Percentiles rank a stretch among this genome's conserved stretches.
Conservation (phyloP, 345 rosid species). For the Lagerstroemia speciosa region DNA sequence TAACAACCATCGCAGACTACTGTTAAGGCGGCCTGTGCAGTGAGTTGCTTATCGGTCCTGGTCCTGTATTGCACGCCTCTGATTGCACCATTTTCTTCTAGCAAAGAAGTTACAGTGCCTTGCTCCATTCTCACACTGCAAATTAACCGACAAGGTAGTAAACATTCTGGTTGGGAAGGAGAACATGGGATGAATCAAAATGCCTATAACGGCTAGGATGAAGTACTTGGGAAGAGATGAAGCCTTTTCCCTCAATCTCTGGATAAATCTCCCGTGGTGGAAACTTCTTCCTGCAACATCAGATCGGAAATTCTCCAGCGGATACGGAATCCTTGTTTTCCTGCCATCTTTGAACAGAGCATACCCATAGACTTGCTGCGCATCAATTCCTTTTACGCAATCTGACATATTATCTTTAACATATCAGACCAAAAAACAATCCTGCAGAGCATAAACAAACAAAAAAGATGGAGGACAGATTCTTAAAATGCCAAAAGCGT, state of each 20-base stretch:
- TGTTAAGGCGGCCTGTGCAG: slow-evolving; percentile 10
- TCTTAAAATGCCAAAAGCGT: not conserved
- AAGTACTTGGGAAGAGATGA: slow-evolving; percentile 18
- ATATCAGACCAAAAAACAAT: not conserved
- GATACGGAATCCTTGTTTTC: slow-evolving; percentile 11
- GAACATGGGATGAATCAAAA: not conserved
- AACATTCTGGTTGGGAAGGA: not conserved
- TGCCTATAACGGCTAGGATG: not conserved
- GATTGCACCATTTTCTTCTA: slow-evolving; percentile 16
- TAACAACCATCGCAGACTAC: slow-evolving; percentile 19
- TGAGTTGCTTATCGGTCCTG: slow-evolving; percentile 1
- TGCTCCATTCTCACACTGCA: slow-evolving; percentile 15
- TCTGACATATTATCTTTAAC: slow-evolving; percentile 4
- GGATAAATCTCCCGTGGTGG: slow-evolving; percentile 20
- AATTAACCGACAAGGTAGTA: not conserved
- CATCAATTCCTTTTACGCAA: slow-evolving; percentile 15
- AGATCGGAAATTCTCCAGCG: slow-evolving; percentile 10
- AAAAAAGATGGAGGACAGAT: not conserved
- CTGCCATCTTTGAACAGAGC: slow-evolving; percentile 16
- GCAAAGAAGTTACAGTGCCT: slow-evolving; percentile 17
- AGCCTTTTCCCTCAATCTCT: slow-evolving; percentile 17
- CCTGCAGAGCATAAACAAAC: not conserved
- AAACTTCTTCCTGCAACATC: slow-evolving; percentile 21
- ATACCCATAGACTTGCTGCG: slow-evolving; percentile 15
- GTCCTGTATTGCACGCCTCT: slow-evolving; percentile 15